phyloP scores from a whole-genome alignment of 2,329 filamentous ascomycete genomes.

The Cladosporium sp. region DNA sequence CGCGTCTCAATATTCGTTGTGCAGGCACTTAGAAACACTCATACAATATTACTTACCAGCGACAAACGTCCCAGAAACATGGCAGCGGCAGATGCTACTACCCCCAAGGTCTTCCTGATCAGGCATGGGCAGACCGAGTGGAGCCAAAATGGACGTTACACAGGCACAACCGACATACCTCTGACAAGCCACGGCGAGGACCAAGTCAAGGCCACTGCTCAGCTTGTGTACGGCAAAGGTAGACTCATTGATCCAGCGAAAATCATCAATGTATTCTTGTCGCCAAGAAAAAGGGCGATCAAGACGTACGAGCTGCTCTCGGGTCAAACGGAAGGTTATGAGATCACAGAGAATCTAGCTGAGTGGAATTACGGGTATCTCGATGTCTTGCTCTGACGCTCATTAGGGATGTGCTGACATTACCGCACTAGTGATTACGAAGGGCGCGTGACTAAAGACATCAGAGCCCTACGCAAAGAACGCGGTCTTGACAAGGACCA shows the following conservation, averaged over 20 bases:
- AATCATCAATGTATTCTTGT: constrained; percentile 47
- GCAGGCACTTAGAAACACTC: background rate
- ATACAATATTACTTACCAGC: background rate
- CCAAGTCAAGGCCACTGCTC: constrained; percentile 44
- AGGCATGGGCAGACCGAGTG: constrained; percentile 95
- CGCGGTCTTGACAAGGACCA: constrained; percentile 52
- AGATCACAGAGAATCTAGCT: constrained; percentile 64
- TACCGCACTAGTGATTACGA: constrained; percentile 54
- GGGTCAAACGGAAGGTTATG: constrained; percentile 28
- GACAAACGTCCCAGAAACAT: constrained; percentile 17
- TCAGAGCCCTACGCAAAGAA: constrained; percentile 56
- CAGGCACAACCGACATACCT: constrained; percentile 79
- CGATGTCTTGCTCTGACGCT: background rate
- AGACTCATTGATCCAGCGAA: constrained; percentile 50
- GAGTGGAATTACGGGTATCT: constrained; percentile 74
- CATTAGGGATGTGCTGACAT: background rate
- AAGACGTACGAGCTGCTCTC: constrained; percentile 48
- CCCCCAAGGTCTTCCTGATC: constrained; percentile 73
- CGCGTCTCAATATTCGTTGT: constrained; percentile 1
- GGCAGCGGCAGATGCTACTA: constrained; percentile 38
- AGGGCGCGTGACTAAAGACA: constrained; percentile 69
- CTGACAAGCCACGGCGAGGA: constrained; percentile 76
- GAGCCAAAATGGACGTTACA: constrained; percentile 78
- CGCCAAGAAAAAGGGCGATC: constrained; percentile 47
- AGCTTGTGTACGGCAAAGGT: constrained; percentile 45